phyloP scores from a whole-genome alignment of 2,329 filamentous ascomycete genomes.

The Talaromyces sp. region DNA sequence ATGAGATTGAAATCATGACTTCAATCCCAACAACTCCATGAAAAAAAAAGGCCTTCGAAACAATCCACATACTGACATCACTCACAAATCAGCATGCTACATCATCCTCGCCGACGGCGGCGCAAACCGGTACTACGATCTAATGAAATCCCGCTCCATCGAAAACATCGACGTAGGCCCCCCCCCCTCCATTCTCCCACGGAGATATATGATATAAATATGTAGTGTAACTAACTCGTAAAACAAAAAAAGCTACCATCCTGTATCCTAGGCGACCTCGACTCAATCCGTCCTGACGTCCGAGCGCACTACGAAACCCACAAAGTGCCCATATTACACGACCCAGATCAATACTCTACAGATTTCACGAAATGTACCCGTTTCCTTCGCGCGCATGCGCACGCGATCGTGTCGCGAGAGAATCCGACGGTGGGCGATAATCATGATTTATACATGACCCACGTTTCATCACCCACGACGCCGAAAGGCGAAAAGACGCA shows the following conservation, averaged over 20 bases:
- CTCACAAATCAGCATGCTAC: slow-evolving; percentile 51
- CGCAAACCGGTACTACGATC: slow-evolving; percentile 67
- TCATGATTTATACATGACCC: slow-evolving; percentile 13
- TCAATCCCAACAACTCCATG: not conserved
- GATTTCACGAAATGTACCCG: slow-evolving; percentile 81
- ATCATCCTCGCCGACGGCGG: slow-evolving; percentile 86
- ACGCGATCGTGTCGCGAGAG: slow-evolving; percentile 21
- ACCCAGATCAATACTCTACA: slow-evolving; percentile 78
- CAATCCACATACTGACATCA: not conserved
- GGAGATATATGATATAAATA: not conserved
- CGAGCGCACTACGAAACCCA: slow-evolving; percentile 61
- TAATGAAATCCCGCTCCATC: slow-evolving; percentile 32
- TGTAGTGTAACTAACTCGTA: slow-evolving; percentile 4
- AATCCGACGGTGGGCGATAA: slow-evolving; percentile 10
- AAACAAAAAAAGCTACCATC: slow-evolving; percentile 50
- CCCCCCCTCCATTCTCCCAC: not conserved
- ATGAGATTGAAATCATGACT: not conserved
- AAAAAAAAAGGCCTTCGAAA: not conserved
- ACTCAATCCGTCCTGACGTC: slow-evolving; percentile 65
- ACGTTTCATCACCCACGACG: not conserved
- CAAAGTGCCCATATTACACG: slow-evolving; percentile 59
- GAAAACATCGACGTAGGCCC: slow-evolving; percentile 30
- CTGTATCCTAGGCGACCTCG: slow-evolving; percentile 82
- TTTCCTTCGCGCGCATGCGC: slow-evolving; percentile 47
- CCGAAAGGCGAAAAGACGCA: slow-evolving; percentile 11